phyloP scores from a whole-genome alignment of 306 rosid species.

The Quercus aquifolioides region DNA sequence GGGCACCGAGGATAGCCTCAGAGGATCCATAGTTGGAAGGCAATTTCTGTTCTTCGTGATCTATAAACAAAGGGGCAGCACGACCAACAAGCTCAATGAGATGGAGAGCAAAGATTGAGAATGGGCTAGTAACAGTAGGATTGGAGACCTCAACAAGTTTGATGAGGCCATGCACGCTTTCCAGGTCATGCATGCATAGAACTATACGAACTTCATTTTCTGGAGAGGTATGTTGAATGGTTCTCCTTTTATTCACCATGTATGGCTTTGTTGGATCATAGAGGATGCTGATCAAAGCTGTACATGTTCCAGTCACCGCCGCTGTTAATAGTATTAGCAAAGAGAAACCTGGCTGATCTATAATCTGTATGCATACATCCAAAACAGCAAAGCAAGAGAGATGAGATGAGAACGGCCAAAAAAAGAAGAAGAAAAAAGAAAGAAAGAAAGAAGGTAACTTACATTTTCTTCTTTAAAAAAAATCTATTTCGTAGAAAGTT shows the following conservation, averaged over 20 bases:
- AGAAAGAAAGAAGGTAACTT: not conserved
- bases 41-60: conserved; percentile 45
- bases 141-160: conserved; percentile 48
- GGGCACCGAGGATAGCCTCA: conserved; percentile 32
- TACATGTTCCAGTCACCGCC: conserved; percentile 27
- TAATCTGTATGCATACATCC: conserved; percentile 33
- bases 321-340: conserved; percentile 49
- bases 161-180: conserved; percentile 35
- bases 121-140: conserved; percentile 36
- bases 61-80: conserved; percentile 52
- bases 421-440: no score
- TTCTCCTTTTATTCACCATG: conserved; percentile 64
- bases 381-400: not conserved
- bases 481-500: no score
- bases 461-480: not conserved
- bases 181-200: conserved; percentile 39
- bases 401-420: not conserved
- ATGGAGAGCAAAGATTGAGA: conserved; percentile 43
- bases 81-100: conserved; percentile 61
- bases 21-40: conserved; percentile 36
- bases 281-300: conserved; percentile 55
- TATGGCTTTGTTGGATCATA: conserved; percentile 87
- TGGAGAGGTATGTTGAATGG: conserved; percentile 61
- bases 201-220: conserved; percentile 38
- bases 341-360: conserved; percentile 48